Conservation (phyloP, 2,329 filamentous ascomycete species). For the Pestalotiopsis sp. region DNA sequence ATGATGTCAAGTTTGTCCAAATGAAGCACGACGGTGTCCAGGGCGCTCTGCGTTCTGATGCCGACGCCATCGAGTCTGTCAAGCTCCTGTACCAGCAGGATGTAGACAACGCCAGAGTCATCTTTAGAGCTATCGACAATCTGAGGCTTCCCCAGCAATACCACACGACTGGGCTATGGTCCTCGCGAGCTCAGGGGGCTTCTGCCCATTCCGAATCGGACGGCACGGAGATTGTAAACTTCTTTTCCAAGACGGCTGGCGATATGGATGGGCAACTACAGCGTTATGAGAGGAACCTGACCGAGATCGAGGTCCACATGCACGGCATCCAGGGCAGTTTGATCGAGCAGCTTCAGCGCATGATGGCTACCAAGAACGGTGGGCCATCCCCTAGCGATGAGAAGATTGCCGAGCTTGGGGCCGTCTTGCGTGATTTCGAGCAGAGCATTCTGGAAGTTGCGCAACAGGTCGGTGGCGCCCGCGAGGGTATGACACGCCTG, state of each 20-base stretch:
- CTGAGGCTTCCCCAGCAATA: conserved; percentile 49
- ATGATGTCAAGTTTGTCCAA: conserved; percentile 43
- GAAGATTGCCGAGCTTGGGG: conserved; percentile 51
- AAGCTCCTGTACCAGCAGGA: conserved; percentile 41
- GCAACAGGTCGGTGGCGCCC: conserved; percentile 56
- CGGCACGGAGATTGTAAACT: conserved; percentile 61
- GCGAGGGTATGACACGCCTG: conserved; percentile 61
- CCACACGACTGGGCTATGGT: conserved; percentile 46
- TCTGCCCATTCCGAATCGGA: conserved; percentile 45
- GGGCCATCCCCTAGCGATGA: conserved; percentile 41
- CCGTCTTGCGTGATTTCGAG: conserved; percentile 65
- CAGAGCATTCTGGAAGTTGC: conserved; percentile 64
- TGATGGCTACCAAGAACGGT: conserved; percentile 41
- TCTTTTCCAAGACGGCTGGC: conserved; percentile 63
- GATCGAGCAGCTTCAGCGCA: conserved; percentile 58
- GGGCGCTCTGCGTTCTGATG: conserved; percentile 38
- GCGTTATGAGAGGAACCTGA: conserved; percentile 57
- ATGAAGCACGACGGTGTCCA: conserved; percentile 46
- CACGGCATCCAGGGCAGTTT: conserved; percentile 62
- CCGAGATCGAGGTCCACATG: conserved; percentile 66
- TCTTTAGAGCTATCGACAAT: conserved; percentile 47
- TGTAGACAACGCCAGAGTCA: conserved; percentile 40
- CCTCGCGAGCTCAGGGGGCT: conserved; percentile 39
- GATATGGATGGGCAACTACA: conserved; percentile 60
- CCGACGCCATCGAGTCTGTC: conserved; percentile 42